Conservation (phyloP, 169 alveolate species). For the Plasmodium chabaudi region DNA sequence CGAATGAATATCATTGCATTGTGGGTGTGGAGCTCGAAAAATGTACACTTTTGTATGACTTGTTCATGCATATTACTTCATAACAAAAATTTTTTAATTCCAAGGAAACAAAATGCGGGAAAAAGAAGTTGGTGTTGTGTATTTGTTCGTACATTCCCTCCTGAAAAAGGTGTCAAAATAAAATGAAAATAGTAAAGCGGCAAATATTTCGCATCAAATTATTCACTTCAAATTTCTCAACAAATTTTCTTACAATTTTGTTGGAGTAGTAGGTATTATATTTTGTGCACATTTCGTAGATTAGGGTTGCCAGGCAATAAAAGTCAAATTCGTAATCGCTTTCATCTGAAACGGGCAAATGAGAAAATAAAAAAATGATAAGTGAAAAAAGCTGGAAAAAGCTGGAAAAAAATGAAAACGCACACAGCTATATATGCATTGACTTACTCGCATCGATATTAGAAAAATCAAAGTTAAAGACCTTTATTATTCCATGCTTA, state of each 20-base stretch:
- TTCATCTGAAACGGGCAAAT: conserved; percentile 20
- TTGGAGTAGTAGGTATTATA: conserved; percentile 68
- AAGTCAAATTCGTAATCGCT: conserved; percentile 69
- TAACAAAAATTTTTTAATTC: conserved; percentile 70
- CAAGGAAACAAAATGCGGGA: conserved; percentile 74
- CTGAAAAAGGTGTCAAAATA: conserved; percentile 9
- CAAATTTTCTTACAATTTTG: conserved; percentile 18
- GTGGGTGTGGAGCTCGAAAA: neutral
- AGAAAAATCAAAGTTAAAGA: conserved; percentile 61
- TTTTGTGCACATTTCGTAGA: conserved; percentile 73
- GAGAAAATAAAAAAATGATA: conserved; percentile 1
- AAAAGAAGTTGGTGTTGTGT: conserved; percentile 46
- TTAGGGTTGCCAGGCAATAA: conserved; percentile 50
- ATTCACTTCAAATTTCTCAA: neutral
- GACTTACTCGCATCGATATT: conserved; percentile 62
- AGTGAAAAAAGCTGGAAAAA: neutral
- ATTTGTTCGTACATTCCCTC: conserved; percentile 36
- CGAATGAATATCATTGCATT: neutral
- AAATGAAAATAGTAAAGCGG: neutral
- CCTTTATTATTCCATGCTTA: conserved; percentile 66
- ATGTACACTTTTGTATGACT: too few relatives aligned
- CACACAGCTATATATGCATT: neutral
- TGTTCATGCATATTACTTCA: conserved; percentile 31
- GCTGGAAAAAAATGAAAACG: neutral
- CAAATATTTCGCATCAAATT: neutral